These are phyloP conservation scores for Graphilbum fragrans DNA, from an alignment of 2,329 filamentous ascomycete genomes.

Conservation along the genomic window DNA sequence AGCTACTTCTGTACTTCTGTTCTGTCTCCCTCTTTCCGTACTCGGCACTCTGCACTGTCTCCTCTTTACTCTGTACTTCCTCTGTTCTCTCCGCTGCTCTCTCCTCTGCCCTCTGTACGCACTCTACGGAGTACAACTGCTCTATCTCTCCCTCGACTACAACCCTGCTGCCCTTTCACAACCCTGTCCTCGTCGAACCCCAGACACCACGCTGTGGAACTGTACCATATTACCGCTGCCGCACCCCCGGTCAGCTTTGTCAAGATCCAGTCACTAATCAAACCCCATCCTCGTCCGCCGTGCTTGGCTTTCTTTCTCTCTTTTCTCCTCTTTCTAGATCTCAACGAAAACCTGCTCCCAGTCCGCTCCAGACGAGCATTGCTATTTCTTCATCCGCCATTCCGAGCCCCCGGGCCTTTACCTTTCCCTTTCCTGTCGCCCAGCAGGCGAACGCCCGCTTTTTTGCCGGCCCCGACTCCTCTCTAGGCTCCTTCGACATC, in stretches of 20 bases:
- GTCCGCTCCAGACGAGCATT: slow-evolving; percentile 33
- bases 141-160: too few species aligned
- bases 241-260: not conserved
- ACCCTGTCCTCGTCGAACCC: slow-evolving; percentile 1
- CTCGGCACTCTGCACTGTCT: too few species aligned
- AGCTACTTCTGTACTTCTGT: too few species aligned
- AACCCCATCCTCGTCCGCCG: not conserved
- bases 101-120: too few species aligned
- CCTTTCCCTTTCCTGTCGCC: slow-evolving; percentile 17
- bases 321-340: slow-evolving; percentile 24
- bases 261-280: slow-evolving; percentile 1
- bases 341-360: slow-evolving; percentile 33
- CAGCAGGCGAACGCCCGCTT: not conserved
- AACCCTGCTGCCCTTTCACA: not conserved
- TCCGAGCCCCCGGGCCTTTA: slow-evolving; percentile 25
- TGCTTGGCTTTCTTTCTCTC: not conserved
- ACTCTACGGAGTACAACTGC: too few species aligned
- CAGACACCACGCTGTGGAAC: slow-evolving; percentile 16
- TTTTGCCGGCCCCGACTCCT: not conserved
- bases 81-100: too few species aligned
- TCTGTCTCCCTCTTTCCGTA: too few species aligned
- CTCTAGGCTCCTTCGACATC: slow-evolving; percentile 15
- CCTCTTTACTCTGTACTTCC: too few species aligned
- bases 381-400: slow-evolving; percentile 28
- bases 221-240: slow-evolving; percentile 3